A percentile compares a stretch with the other conserved stretches of the same genome.
Evolutionary conservation across 495 filamentous ascomycete genomes (phyloP).

Genomic region (Penicillium dipodomyicola): DNA sequence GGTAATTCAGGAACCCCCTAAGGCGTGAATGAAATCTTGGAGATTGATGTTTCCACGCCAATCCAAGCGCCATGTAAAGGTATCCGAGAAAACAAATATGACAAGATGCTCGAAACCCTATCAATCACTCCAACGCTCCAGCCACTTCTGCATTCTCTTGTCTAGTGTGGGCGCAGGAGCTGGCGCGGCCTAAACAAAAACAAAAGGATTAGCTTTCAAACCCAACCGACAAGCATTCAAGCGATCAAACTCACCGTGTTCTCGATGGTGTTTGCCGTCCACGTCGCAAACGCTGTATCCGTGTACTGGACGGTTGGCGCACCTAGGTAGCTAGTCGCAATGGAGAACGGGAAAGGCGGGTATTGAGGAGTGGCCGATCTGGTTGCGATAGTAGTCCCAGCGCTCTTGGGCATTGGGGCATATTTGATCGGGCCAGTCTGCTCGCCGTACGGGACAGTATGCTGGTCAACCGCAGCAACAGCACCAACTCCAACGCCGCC

Average conservation of each 20-base stretch:
- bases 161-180: conserved; percentile 32
- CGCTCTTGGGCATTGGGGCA: conserved; percentile 69
- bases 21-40: not conserved
- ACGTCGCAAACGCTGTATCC: conserved; percentile 56
- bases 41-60: not conserved
- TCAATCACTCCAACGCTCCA: conserved; percentile 38
- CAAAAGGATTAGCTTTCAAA: not conserved
- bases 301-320: conserved; percentile 58
- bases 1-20: not conserved
- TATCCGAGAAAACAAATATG: conserved; percentile 6
- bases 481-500: not conserved
- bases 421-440: conserved; percentile 66
- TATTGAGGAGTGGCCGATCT: conserved; percentile 54
- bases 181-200: conserved; percentile 33
- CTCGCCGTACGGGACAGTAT: conserved; percentile 56
- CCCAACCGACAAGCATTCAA: not conserved
- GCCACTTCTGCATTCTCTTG: conserved; percentile 33
- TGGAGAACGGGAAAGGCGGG: conserved; percentile 58
- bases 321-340: conserved; percentile 58
- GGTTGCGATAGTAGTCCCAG: conserved; percentile 62
- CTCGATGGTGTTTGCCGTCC: conserved; percentile 53
- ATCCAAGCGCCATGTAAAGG: not conserved
- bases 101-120: not conserved
- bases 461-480: conserved; percentile 24
- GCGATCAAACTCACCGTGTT: conserved; percentile 57